Percentiles rank a stretch among this genome's conserved stretches.
Evolutionary conservation across 2,329 filamentous ascomycete genomes (phyloP).

Genomic region (Aspergillus candidus): DNA sequence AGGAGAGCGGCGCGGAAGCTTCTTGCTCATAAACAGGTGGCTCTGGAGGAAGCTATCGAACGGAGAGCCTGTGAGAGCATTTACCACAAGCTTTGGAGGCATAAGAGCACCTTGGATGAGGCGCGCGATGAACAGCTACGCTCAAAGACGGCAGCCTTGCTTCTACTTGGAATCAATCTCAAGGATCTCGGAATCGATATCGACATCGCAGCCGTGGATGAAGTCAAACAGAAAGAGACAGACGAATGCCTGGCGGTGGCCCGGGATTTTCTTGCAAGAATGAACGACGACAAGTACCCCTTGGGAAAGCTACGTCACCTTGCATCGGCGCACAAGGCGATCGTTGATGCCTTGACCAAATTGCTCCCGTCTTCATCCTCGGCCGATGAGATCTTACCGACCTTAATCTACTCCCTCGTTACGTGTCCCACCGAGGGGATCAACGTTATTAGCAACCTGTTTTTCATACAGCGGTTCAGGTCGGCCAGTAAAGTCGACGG

Average conservation of each 20-base stretch:
- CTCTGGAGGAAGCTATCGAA: constrained; percentile 88
- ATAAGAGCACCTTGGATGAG: constrained; percentile 86
- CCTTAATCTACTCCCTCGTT: constrained; percentile 92
- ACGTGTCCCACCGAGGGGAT: constrained; percentile 80
- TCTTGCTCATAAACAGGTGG: constrained; percentile 68
- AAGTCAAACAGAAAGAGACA: constrained; percentile 61
- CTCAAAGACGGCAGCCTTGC: constrained; percentile 85
- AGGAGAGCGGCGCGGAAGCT: constrained; percentile 70
- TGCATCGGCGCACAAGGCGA: constrained; percentile 83
- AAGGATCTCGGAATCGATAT: constrained; percentile 77
- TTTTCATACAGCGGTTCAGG: constrained; percentile 88
- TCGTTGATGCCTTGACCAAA: constrained; percentile 75
- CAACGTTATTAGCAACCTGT: constrained; percentile 87
- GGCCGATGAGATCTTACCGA: constrained; percentile 93
- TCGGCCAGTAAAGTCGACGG: constrained; percentile 81
- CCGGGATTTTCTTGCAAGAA: constrained; percentile 63
- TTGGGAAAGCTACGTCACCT: constrained; percentile 85
- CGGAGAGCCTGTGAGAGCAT: constrained; percentile 76
- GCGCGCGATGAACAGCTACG: constrained; percentile 90
- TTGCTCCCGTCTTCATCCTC: constrained; percentile 70
- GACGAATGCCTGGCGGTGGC: constrained; percentile 66
- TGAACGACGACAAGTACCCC: constrained; percentile 83
- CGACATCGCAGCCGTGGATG: constrained; percentile 48
- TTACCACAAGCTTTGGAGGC: constrained; percentile 84
- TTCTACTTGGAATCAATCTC: constrained; percentile 84